Evolutionary conservation across 371 early-diverging fungal genomes (phyloP).

Genomic region (Mortierella sp.): DNA sequence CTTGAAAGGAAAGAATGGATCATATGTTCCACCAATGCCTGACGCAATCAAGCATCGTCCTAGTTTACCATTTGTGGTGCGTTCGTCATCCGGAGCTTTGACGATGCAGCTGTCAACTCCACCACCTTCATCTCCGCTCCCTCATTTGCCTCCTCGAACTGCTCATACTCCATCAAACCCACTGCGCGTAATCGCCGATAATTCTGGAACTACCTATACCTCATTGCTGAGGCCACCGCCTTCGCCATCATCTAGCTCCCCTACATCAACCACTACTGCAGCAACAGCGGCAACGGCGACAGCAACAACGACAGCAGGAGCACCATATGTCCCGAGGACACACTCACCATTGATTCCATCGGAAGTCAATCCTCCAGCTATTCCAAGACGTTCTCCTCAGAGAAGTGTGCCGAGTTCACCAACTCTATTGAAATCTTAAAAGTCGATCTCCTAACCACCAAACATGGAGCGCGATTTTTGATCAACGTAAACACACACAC

Average conservation of each 20-base stretch:
- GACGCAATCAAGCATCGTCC: neutral
- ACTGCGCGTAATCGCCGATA: neutral
- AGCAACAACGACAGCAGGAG: neutral
- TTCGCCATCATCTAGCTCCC: neutral
- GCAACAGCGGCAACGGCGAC: neutral
- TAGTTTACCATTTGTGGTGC: neutral
- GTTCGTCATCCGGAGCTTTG: neutral
- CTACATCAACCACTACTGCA: neutral
- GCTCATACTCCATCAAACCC: neutral
- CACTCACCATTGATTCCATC: neutral
- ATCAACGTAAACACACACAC: neutral
- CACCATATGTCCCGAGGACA: neutral
- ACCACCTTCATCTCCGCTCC: neutral
- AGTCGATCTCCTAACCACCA: conserved; percentile 4
- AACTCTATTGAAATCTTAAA: conserved; percentile 14
- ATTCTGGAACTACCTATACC: neutral
- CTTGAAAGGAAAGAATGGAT: neutral
- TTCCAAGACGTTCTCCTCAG: conserved; percentile 28
- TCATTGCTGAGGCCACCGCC: neutral
- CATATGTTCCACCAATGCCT: neutral
- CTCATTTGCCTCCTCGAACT: neutral
- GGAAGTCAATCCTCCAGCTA: conserved; percentile 10
- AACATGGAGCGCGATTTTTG: neutral
- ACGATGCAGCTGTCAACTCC: neutral
- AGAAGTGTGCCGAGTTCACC: conserved; percentile 22